phyloP scores from a whole-genome alignment of 805 yeast genomes.

The Kregervanrija pseudodelftensis region DNA sequence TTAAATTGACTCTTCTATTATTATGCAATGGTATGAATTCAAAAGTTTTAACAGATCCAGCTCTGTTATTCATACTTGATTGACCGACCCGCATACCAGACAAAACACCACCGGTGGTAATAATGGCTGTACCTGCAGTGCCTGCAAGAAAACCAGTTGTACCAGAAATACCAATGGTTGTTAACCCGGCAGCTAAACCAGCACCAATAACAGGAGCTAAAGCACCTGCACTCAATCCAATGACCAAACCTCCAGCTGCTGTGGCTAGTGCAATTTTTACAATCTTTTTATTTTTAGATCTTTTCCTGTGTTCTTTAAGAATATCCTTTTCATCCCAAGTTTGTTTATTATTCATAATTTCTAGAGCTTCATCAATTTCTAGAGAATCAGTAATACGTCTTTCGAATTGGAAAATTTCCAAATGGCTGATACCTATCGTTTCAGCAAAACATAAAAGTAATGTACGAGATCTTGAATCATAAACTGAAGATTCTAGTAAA shows the following conservation, averaged over 20 bases:
- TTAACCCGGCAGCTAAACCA: conserved; percentile 93
- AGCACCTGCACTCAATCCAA: conserved; percentile 92
- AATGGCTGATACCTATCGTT: conserved; percentile 45
- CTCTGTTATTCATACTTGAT: conserved; percentile 76
- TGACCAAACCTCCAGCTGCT: conserved; percentile 87
- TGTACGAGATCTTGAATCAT: conserved; percentile 84
- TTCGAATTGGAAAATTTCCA: conserved; percentile 85
- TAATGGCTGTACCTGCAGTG: conserved; percentile 91
- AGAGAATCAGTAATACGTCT: conserved; percentile 83
- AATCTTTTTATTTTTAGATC: conserved; percentile 56
- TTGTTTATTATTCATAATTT: conserved; percentile 33
- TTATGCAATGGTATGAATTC: conserved; percentile 91
- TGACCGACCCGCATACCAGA: conserved; percentile 88
- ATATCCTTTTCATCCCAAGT: conserved; percentile 67
- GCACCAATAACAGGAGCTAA: conserved; percentile 98
- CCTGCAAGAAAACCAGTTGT: conserved; percentile 91
- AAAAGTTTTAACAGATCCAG: conserved; percentile 89
- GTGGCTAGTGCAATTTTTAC: conserved; percentile 93
- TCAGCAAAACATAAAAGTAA: conserved; percentile 64
- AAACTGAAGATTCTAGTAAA: conserved; percentile 73
- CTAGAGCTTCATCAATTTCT: conserved; percentile 58
- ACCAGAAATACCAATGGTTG: conserved; percentile 93
- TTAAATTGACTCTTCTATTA: conserved; percentile 78
- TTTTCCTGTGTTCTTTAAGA: conserved; percentile 64
- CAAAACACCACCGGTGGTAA: conserved; percentile 85